Conservation (phyloP, 495 filamentous ascomycete species). For the Penicillium maclennaniae region DNA sequence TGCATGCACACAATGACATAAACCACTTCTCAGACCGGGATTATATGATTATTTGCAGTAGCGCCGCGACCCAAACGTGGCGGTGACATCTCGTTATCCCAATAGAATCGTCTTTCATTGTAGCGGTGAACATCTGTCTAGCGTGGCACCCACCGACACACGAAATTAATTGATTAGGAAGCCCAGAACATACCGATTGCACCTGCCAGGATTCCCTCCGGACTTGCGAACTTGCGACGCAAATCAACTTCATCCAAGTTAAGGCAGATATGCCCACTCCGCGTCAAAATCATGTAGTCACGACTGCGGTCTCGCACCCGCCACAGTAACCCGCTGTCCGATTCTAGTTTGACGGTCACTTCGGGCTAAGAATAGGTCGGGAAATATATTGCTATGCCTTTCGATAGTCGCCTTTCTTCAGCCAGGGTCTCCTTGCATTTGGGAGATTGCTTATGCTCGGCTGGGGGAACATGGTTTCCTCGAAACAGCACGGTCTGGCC, state of each 20-base stretch:
- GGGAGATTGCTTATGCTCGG: not conserved
- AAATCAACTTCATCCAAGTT: not conserved
- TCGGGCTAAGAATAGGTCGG: not conserved
- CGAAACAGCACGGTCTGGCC: not conserved
- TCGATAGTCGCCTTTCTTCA: not conserved
- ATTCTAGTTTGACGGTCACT: not conserved
- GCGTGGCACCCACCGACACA: not conserved
- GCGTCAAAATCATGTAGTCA: not conserved
- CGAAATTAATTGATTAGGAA: not conserved
- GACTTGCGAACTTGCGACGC: not conserved
- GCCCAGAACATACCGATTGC: not conserved
- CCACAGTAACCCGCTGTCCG: not conserved
- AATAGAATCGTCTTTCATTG: not conserved
- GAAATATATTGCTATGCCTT: not conserved
- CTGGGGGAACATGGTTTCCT: not conserved
- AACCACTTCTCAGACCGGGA: not conserved
- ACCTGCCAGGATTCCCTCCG: not conserved
- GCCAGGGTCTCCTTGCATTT: not conserved
- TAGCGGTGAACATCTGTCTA: conserved; percentile 24
- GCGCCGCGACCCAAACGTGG: conserved; percentile 22
- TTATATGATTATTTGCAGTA: conserved; percentile 28
- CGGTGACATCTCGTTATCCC: conserved; percentile 26
- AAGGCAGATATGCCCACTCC: not conserved
- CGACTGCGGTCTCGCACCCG: not conserved
- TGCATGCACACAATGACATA: conserved; percentile 13